Evolutionary conservation across 2,329 filamentous ascomycete genomes (phyloP), one percentile per base, ranked within the genome.

Genomic region (Botrytis pseudocinerea): DNA sequence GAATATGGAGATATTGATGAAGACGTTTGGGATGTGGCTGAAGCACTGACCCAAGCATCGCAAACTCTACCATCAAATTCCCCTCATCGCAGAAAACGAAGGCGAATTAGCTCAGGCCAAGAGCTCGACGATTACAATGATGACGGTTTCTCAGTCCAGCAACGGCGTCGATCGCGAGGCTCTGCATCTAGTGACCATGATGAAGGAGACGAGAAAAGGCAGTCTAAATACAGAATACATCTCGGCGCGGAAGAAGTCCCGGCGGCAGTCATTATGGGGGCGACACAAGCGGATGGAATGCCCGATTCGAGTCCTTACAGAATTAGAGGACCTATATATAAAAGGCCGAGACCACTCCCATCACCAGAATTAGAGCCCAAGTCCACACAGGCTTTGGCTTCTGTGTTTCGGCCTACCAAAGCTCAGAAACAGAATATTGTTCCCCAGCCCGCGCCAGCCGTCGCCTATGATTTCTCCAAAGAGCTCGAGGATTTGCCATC

Each of bases 401-500:
- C 61, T 42, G 40, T 44, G 48, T 44, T 69, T 32, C 71, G 38
- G 46, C 44, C 73, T 62, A 59, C 70, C 68, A 73, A 69, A 70
- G 63, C 70, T 28, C 68, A 54, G 63, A 69, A 69, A 68, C 76
- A 69, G 46, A 75, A 59, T 64, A 70, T 51, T 69, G 38, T 57
- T 57, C 35, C 35, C 22, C 38, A 16, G 38, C 60, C 66, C 70
- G 38, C 70, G 48, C 48, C 71, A 38, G 32, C 75, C 76, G 10
- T 6, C 28, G 32, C 35, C 12, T 81, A 82, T 69, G 82, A 85
- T 74, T 78, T 82, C 62, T 78, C 81, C 12, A 78, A 83, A 72
- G 86, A 88, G 70, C 81, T 89, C 40, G 85, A 83, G 32, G 85
- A 87, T 78, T 78, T 89, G 10, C 87, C 87, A 4, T 87, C 86